Percentiles rank a stretch among this genome's conserved stretches.
phyloP scores from a whole-genome alignment of 2,329 filamentous ascomycete species.

The Alternaria rosae region DNA sequence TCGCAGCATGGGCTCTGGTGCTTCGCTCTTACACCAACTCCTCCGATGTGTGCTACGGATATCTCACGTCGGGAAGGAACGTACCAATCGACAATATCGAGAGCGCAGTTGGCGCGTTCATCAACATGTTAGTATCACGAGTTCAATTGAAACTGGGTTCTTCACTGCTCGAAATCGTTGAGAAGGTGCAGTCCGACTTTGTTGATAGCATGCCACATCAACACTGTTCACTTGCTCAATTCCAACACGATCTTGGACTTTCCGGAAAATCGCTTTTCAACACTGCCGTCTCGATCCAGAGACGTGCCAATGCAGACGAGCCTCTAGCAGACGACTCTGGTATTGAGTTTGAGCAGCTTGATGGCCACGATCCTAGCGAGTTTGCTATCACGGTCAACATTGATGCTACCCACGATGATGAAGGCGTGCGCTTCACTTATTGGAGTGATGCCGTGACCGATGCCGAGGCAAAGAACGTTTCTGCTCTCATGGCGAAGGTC shows the following conservation, averaged over 20 bases:
- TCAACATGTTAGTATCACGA: slow-evolving; percentile 51
- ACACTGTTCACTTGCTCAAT: slow-evolving; percentile 52
- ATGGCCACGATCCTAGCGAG: slow-evolving; percentile 43
- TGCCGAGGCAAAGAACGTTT: slow-evolving; percentile 36
- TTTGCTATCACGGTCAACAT: slow-evolving; percentile 46
- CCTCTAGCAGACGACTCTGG: slow-evolving; percentile 2
- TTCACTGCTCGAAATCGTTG: slow-evolving; percentile 31
- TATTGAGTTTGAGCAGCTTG: slow-evolving; percentile 40
- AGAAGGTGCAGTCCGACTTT: slow-evolving; percentile 41
- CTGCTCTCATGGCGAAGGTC: slow-evolving; percentile 35
- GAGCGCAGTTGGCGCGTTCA: slow-evolving; percentile 56
- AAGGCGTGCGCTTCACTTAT: slow-evolving; percentile 40
- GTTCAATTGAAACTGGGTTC: slow-evolving; percentile 21
- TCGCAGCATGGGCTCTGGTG: slow-evolving; percentile 43
- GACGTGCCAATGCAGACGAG: slow-evolving; percentile 23
- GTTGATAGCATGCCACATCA: slow-evolving; percentile 44
- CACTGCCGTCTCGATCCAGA: slow-evolving; percentile 53
- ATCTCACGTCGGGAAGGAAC: slow-evolving; percentile 52
- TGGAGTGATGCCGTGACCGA: slow-evolving; percentile 44
- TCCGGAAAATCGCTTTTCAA: slow-evolving; percentile 54
- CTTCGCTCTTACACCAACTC: slow-evolving; percentile 40
- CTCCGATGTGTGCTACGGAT: slow-evolving; percentile 47
- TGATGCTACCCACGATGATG: slow-evolving; percentile 40
- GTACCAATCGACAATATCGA: slow-evolving; percentile 56
- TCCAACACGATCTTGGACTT: slow-evolving; percentile 54